phyloP scores from a whole-genome alignment of 169 alveolate species.

The Plasmodium sp. region DNA sequence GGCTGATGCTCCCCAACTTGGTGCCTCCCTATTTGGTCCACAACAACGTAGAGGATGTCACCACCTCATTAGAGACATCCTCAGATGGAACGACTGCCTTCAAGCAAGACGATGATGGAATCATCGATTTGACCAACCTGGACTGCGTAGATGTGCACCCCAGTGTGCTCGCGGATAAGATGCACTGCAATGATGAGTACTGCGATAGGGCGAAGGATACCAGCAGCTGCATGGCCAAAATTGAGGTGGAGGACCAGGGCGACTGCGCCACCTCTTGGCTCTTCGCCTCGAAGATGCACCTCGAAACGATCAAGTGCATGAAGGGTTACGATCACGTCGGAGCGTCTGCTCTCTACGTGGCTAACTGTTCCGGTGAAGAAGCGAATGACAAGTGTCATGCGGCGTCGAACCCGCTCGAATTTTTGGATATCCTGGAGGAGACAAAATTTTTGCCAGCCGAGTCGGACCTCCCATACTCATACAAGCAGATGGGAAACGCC shows the following conservation, averaged over 20 bases:
- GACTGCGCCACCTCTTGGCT: constrained; percentile 9
- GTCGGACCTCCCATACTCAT: not conserved
- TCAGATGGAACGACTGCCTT: not conserved
- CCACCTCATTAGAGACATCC: not conserved
- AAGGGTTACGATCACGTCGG: not conserved
- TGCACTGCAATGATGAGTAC: not conserved
- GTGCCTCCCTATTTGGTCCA: not conserved
- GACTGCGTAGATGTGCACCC: too few species aligned
- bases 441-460: not conserved
- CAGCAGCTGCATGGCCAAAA: not conserved
- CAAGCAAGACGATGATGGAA: not conserved
- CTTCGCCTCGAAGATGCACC: not conserved
- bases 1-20: not conserved
- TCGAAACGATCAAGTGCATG: constrained; percentile 8
- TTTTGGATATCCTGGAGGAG: not conserved
- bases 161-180: not conserved
- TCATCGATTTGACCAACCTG: not conserved
- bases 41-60: not conserved
- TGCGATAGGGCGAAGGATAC: not conserved
- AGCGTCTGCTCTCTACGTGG: not conserved
- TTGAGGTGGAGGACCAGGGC: constrained; percentile 1
- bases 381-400: not conserved
- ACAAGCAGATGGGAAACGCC: not conserved
- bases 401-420: not conserved
- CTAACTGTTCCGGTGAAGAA: not conserved